Base-by-base conservation (phyloP, 345 rosid genomes). In the Arabidopsis thaliana region DNA sequence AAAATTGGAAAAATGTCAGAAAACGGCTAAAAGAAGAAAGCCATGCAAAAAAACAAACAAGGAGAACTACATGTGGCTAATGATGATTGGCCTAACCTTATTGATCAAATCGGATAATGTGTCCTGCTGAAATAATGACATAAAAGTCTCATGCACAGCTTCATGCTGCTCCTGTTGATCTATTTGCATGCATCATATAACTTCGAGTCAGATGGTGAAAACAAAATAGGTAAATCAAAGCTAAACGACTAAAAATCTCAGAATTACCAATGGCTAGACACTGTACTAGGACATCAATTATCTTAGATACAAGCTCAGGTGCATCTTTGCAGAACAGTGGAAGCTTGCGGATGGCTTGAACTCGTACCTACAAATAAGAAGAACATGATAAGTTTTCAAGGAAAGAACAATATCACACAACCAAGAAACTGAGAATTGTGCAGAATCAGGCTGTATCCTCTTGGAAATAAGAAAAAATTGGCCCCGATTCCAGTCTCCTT, bases 281-380 rank as follows among this genome's bases (percentile, higher is more conserved):
- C 66, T 90, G 96, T 65, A 83, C 90, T 2, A 93, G 87, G 78
- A 93, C 83, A 75, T 88, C 86, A 32, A 92, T 83, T 13, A 90
- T 87, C 79, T 90, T 90, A 4, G 93, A 83, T 37, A 85, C 70
- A 69, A 82, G 65, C 73, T 86, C 89, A 0, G 91, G 91, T 0
- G 84, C 83, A 63, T 90, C 97, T 84, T 88, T 93, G 85, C 93
- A 93, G 77, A 93, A 88, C 34, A 90, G 82, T 0, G 98, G 94
- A 75, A 93, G 86, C 20, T 91, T 94, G 48, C 98, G 81, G 36
- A 93, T 88, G 8, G 96, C 98, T 82, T 88, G 94, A 75, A 90
- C 96, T 33, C 94, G 88, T 22, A 90, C 94, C 98, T 91, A 59
- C 44, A 79, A 7, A 65, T 14, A 24, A 44, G 45, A 24, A 55